Evolutionary conservation across 164 flowering plant species (phyloP).

Genomic region (Piper longum): DNA sequence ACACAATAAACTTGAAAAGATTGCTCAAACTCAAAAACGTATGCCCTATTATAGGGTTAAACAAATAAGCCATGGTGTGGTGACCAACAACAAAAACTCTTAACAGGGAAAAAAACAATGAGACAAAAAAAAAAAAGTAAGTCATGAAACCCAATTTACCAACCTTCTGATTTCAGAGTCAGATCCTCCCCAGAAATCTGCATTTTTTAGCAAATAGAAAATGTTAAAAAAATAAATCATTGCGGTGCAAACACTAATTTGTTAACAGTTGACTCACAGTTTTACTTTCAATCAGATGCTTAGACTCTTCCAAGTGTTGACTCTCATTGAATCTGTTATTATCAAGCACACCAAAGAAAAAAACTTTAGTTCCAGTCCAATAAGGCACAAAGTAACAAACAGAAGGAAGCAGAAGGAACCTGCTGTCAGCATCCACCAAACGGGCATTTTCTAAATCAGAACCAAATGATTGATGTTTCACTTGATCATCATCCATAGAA

Average conservation of each 20-base stretch:
- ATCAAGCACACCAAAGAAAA: background rate
- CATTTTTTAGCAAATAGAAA: slow-evolving; percentile 4
- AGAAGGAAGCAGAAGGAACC: slow-evolving; percentile 16
- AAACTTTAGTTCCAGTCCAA: background rate
- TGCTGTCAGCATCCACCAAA: slow-evolving; percentile 25
- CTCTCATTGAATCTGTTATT: slow-evolving; percentile 31
- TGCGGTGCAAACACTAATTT: background rate
- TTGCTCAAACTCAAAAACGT: too few relatives aligned
- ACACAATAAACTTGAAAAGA: too few relatives aligned
- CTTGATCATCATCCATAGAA: background rate
- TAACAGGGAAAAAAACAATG: too few relatives aligned
- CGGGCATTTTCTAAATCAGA: background rate
- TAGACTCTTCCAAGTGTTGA: slow-evolving; percentile 22
- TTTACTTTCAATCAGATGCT: slow-evolving; percentile 19
- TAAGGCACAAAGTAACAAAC: background rate
- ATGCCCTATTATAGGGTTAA: too few relatives aligned
- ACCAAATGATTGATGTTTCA: background rate
- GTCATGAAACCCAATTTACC: slow-evolving; percentile 9
- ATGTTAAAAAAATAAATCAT: slow-evolving; percentile 5
- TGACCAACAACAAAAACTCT: too few relatives aligned
- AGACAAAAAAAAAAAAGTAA: too few relatives aligned
- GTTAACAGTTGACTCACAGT: slow-evolving; percentile 23
- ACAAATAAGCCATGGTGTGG: too few relatives aligned
- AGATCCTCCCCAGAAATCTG: slow-evolving; percentile 33
- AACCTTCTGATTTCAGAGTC: slow-evolving; percentile 35